These are phyloP conservation scores for Penicillium hesseltinei DNA, from an alignment of 2,329 filamentous ascomycete genomes.

Conservation along the genomic window DNA sequence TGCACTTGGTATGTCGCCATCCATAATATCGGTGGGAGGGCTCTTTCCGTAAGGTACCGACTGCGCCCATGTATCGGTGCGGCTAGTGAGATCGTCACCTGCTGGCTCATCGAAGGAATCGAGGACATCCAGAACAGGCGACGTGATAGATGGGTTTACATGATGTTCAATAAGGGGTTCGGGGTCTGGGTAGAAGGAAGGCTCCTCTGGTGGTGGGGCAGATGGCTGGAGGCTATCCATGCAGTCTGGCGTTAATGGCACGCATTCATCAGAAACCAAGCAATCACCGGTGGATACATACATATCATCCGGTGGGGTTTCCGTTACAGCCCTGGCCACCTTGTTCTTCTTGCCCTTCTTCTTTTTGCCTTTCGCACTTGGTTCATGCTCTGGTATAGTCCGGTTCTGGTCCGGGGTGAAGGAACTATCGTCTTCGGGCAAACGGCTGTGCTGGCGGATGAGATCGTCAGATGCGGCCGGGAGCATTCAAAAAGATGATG, in stretches of 20 bases:
- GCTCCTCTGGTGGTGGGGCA: slow-evolving; percentile 28
- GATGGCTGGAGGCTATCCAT: slow-evolving; percentile 29
- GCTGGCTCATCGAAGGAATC: slow-evolving; percentile 32
- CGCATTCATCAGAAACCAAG: neutral
- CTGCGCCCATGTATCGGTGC: slow-evolving; percentile 46
- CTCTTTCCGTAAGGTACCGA: slow-evolving; percentile 47
- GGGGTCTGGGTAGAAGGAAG: slow-evolving; percentile 32
- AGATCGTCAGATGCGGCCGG: slow-evolving; percentile 41
- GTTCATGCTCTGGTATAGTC: slow-evolving; percentile 32
- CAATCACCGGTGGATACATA: slow-evolving; percentile 24
- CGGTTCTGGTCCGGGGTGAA: slow-evolving; percentile 29
- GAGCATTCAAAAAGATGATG: slow-evolving; percentile 42
- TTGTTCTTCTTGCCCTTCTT: slow-evolving; percentile 42
- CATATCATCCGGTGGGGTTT: slow-evolving; percentile 37
- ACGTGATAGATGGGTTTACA: slow-evolving; percentile 28
- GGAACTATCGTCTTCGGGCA: slow-evolving; percentile 32
- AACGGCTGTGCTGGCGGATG: slow-evolving; percentile 39
- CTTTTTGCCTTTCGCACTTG: slow-evolving; percentile 39
- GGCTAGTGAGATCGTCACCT: slow-evolving; percentile 35
- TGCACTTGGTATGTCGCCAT: slow-evolving; percentile 36
- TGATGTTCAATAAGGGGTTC: slow-evolving; percentile 20
- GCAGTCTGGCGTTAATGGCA: slow-evolving; percentile 9
- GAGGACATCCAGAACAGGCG: slow-evolving; percentile 42
- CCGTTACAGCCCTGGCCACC: slow-evolving; percentile 32
- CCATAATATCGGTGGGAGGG: slow-evolving; percentile 41